Evolutionary conservation across 129 eudicot genomes (phyloP), one percentile per base, ranked within the genome.

Genomic region (Flaveria linearis): DNA sequence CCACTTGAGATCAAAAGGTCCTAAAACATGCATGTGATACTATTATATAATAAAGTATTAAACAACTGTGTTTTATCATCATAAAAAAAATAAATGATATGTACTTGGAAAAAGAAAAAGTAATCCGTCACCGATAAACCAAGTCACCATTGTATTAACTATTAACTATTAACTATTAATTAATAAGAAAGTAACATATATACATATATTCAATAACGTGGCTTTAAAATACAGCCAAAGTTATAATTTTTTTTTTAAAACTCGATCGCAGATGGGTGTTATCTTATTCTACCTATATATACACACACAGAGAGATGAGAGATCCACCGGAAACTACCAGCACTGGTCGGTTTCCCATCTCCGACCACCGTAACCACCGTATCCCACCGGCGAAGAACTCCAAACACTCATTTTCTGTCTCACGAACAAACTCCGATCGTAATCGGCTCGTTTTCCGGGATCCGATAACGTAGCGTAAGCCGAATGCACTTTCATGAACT

Each of bases 341-440:
- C 87, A 83, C 71, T 83, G 87, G 18, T 83, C 87, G 5, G 87
- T 83, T 60, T 83, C 87, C 87, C 87, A 83, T 55, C 77, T 80
- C 53, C 81, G 81, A 43, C 87, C 81, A 41, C 78, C 43, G 56
- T 79, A 83, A 9, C 86, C 84, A 28, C 33, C 30, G 28, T 18
- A 69, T n/a, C 78, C 74, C 7, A 42, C 71, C 79, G 76, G 3
- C 26, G 84, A 67, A 12, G 81, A 46, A 22, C 18, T 63, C 72
- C 78, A 14, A 6, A 39, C 74, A 5, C 20, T 13, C 68, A 55
- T 23, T 64, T 46, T 73, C 36, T 71, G 85, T 36, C 82, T 52
- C 52, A 70, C 46, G 8, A 70, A 64, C 43, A 76, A 15, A 63
- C 63, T 83, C 9, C 78, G 78, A 75, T 79, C 80, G 65, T 83